Conservation (phyloP, 331 rosid genomes). For the Cydonia oblonga region DNA sequence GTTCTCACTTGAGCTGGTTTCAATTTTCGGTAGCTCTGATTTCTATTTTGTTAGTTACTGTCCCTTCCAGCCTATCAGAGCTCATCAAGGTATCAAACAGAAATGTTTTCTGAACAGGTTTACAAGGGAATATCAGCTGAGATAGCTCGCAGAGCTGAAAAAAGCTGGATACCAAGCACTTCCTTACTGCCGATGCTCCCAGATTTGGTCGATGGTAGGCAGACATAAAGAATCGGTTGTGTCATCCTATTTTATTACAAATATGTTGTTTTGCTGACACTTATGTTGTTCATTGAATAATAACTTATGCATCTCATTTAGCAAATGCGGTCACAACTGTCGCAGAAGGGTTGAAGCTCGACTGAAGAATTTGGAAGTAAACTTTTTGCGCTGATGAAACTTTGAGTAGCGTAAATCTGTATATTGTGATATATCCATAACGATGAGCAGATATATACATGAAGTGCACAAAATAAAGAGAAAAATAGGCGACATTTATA, state of each 20-base stretch:
- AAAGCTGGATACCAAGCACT: constrained; percentile 41
- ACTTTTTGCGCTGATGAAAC: neutral
- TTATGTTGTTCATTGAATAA: neutral
- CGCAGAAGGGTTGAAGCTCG: constrained; percentile 44
- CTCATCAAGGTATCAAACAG: neutral
- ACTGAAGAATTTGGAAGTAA: constrained; percentile 52
- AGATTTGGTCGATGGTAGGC: constrained; percentile 60
- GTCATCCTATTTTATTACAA: neutral
- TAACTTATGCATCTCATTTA: constrained; percentile 2
- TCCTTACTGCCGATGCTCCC: constrained; percentile 48
- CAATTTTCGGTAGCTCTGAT: neutral
- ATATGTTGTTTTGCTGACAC: neutral
- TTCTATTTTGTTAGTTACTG: neutral
- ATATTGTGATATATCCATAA: too few relatives aligned
- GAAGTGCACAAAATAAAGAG: too few relatives aligned
- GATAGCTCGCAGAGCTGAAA: constrained; percentile 45
- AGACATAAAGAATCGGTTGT: constrained; percentile 51
- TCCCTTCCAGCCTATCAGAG: too few relatives aligned
- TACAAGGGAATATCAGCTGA: constrained; percentile 36
- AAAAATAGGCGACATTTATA: too few relatives aligned
- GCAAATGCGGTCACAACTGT: neutral
- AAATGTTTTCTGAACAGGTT: constrained; percentile 17
- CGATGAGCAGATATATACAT: too few relatives aligned
- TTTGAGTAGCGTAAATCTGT: too few relatives aligned
- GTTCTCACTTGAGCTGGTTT: neutral